Percentiles rank a stretch among this genome's conserved stretches.
Conservation (phyloP, 2,329 filamentous ascomycete species). For the Ceratocystis cacaofunesta region DNA sequence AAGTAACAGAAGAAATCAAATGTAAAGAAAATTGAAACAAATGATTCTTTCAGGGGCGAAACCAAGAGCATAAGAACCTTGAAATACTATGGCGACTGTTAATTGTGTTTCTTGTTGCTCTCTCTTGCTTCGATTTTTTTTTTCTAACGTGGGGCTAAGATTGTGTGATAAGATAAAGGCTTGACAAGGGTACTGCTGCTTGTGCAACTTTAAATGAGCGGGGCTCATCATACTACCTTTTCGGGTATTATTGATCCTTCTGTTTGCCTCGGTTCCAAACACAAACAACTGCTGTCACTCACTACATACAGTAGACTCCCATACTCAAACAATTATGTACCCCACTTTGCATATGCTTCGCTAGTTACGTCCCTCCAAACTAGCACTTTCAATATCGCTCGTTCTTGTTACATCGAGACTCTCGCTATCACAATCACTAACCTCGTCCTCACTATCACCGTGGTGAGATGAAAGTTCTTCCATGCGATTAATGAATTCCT, state of each 20-base stretch:
- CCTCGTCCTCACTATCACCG: slow-evolving; percentile 50
- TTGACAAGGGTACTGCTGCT: neutral
- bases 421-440: neutral
- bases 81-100: neutral
- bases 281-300: too few relatives aligned
- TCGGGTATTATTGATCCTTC: neutral
- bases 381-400: neutral
- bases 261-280: too few relatives aligned
- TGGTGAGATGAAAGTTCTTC: slow-evolving; percentile 24
- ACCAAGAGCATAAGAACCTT: neutral
- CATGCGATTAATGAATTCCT: slow-evolving; percentile 46
- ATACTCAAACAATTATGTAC: too few relatives aligned
- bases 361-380: too few relatives aligned
- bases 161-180: slow-evolving; percentile 10
- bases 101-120: neutral
- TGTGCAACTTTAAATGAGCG: neutral
- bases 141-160: slow-evolving; percentile 8
- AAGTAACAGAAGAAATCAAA: neutral
- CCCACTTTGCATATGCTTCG: too few relatives aligned
- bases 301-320: too few relatives aligned
- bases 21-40: neutral
- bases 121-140: slow-evolving; percentile 8
- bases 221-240: neutral
- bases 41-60: neutral
- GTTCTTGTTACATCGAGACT: neutral